Conservation (phyloP, 2,329 filamentous ascomycete genomes). For the Botrytis elliptica region DNA sequence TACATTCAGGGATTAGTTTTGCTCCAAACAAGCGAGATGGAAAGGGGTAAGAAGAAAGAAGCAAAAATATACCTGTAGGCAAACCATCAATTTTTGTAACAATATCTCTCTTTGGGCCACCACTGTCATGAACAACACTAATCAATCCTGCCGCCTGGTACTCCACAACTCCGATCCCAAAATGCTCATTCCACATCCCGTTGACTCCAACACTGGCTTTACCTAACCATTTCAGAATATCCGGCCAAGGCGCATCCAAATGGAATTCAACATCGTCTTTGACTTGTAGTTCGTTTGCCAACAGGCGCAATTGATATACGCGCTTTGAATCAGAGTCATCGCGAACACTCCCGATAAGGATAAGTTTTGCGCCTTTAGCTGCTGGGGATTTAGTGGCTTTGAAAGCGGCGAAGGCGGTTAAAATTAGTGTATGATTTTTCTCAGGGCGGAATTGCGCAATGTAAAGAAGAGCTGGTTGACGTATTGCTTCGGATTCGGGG, state of each 20-base stretch:
- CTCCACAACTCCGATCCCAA: slow-evolving; percentile 96
- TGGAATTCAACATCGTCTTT: slow-evolving; percentile 84
- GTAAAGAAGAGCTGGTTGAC: slow-evolving; percentile 77
- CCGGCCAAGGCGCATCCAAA: slow-evolving; percentile 84
- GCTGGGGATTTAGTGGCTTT: slow-evolving; percentile 55
- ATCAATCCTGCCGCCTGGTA: slow-evolving; percentile 95
- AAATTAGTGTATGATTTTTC: slow-evolving; percentile 88
- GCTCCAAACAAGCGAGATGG: not conserved
- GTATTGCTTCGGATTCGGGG: slow-evolving; percentile 62
- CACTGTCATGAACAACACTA: slow-evolving; percentile 87
- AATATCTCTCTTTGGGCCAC: slow-evolving; percentile 91
- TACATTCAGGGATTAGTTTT: slow-evolving; percentile 35
- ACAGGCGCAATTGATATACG: slow-evolving; percentile 83
- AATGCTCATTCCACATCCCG: slow-evolving; percentile 99
- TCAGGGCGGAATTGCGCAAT: slow-evolving; percentile 97
- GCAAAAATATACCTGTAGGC: slow-evolving; percentile 63
- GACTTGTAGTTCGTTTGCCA: slow-evolving; percentile 83
- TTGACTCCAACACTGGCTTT: slow-evolving; percentile 85
- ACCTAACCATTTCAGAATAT: slow-evolving; percentile 77
- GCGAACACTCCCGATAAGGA: slow-evolving; percentile 90
- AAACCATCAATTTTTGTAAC: slow-evolving; percentile 76
- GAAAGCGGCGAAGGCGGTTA: slow-evolving; percentile 81
- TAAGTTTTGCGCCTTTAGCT: slow-evolving; percentile 60
- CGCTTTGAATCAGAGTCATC: slow-evolving; percentile 76
- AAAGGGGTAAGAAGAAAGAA: not conserved